Evolutionary conservation across 1,284 basidiomycete genomes (phyloP).

Genomic region (Apiotrichum gracile): DNA sequence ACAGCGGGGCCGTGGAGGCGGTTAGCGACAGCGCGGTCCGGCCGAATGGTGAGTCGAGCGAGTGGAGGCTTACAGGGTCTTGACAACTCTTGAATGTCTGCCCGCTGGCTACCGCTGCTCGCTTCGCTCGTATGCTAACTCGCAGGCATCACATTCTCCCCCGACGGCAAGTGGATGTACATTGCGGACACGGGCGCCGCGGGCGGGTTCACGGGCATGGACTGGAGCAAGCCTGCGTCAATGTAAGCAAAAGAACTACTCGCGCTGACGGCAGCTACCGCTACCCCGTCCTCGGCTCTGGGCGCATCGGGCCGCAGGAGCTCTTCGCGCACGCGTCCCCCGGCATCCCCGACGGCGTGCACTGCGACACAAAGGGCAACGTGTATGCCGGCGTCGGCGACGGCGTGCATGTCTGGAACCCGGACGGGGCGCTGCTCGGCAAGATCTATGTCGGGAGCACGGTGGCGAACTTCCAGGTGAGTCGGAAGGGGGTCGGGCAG

Average conservation of each 20-base stretch:
- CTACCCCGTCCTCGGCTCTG: conserved; percentile 45
- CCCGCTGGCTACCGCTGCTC: no score
- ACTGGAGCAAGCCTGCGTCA: conserved; percentile 61
- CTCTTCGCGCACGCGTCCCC: conserved; percentile 65
- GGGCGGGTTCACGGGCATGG: conserved; percentile 53
- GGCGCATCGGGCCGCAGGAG: conserved; percentile 58
- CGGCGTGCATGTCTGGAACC: conserved; percentile 66
- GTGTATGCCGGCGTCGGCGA: conserved; percentile 65
- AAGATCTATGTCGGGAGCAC: conserved; percentile 63
- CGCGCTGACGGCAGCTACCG: conserved; percentile 52
- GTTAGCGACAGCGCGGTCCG: conserved; percentile 61
- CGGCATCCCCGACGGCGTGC: conserved; percentile 59
- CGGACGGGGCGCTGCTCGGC: conserved; percentile 60
- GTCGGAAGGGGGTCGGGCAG: not conserved
- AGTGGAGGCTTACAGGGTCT: no score
- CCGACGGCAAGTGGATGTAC: conserved; percentile 61
- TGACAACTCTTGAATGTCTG: conserved; percentile 13
- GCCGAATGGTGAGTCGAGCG: conserved; percentile 36
- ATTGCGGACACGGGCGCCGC: conserved; percentile 39
- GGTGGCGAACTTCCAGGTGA: conserved; percentile 53
- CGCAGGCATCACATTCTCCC: conserved; percentile 62
- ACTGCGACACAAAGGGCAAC: conserved; percentile 59
- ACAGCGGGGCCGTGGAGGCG: conserved; percentile 58
- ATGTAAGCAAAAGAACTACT: conserved; percentile 55
- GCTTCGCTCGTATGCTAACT: no score